Conservation (phyloP, 768 basidiomycete genomes). For the Hygrocybe coccinea region DNA sequence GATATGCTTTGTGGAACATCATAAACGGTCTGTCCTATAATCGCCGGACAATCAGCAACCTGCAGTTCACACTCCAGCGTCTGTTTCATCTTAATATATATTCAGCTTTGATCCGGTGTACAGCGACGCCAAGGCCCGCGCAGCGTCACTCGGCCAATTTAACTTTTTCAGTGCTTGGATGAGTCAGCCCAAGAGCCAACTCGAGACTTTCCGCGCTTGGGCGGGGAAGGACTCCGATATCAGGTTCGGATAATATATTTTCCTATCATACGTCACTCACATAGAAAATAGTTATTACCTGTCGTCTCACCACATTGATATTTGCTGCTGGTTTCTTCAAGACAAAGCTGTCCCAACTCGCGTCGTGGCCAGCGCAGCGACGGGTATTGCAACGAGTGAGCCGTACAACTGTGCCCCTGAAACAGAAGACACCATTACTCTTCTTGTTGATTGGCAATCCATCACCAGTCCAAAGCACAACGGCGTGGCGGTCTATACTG, state of each 20-base stretch:
- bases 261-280: slow-evolving; percentile 1
- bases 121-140: slow-evolving; percentile 81
- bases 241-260: slow-evolving; percentile 42
- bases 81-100: neutral
- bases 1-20: slow-evolving; percentile 91
- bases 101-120: slow-evolving; percentile 83
- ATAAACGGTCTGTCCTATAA: slow-evolving; percentile 58
- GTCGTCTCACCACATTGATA: slow-evolving; percentile 91
- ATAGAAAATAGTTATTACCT: slow-evolving; percentile 68
- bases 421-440: slow-evolving; percentile 93
- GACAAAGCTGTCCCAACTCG: slow-evolving; percentile 72
- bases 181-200: slow-evolving; percentile 93
- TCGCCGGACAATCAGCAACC: neutral
- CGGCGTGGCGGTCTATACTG: slow-evolving; percentile 89
- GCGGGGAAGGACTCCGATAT: slow-evolving; percentile 93
- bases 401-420: slow-evolving; percentile 81
- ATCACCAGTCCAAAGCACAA: slow-evolving; percentile 65
- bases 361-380: slow-evolving; percentile 86
- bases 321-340: slow-evolving; percentile 80
- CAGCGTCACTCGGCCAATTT: slow-evolving; percentile 76
- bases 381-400: slow-evolving; percentile 85
- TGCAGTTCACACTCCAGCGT: neutral
- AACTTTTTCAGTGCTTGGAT: slow-evolving; percentile 98
- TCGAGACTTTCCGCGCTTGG: slow-evolving; percentile 94
- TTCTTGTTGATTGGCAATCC: slow-evolving; percentile 92